Conservation (phyloP, 2,329 filamentous ascomycete species). For the Xylaria sp. region DNA sequence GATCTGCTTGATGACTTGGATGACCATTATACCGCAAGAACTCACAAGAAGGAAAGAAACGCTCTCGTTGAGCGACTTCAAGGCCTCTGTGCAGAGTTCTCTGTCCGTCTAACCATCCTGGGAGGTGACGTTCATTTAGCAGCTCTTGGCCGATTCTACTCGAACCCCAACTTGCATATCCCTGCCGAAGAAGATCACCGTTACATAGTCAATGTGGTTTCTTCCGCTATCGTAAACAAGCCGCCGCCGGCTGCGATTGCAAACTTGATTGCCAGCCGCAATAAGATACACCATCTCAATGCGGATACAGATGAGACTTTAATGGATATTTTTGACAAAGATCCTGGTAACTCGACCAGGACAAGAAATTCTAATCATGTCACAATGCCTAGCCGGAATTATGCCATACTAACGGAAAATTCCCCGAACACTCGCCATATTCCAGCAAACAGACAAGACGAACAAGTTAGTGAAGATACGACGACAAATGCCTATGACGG, state of each 20-base stretch:
- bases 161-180: constrained; percentile 81
- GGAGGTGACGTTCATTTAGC: constrained; percentile 94
- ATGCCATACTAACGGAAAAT: constrained; percentile 90
- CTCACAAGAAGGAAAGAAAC: constrained; percentile 89
- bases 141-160: constrained; percentile 93
- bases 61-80: constrained; percentile 84
- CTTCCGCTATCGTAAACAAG: constrained; percentile 95
- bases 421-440: constrained; percentile 65
- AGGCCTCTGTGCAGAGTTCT: constrained; percentile 84
- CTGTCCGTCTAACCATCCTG: constrained; percentile 89
- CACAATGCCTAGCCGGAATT: constrained; percentile 94
- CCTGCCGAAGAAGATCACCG: constrained; percentile 85
- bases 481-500: constrained; percentile 52
- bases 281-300: constrained; percentile 80
- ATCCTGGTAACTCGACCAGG: constrained; percentile 82
- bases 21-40: constrained; percentile 93
- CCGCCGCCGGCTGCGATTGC: constrained; percentile 88
- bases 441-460: constrained; percentile 38
- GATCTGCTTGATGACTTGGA: constrained; percentile 93
- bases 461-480: constrained; percentile 21
- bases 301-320: constrained; percentile 88
- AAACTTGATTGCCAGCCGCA: constrained; percentile 89
- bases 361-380: constrained; percentile 80
- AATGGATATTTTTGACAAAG: constrained; percentile 89
- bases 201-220: constrained; percentile 95